Evolutionary conservation across 805 yeast species (phyloP), one percentile per base, ranked within the genome.

Genomic region (Metschnikowia santaceciliae): DNA sequence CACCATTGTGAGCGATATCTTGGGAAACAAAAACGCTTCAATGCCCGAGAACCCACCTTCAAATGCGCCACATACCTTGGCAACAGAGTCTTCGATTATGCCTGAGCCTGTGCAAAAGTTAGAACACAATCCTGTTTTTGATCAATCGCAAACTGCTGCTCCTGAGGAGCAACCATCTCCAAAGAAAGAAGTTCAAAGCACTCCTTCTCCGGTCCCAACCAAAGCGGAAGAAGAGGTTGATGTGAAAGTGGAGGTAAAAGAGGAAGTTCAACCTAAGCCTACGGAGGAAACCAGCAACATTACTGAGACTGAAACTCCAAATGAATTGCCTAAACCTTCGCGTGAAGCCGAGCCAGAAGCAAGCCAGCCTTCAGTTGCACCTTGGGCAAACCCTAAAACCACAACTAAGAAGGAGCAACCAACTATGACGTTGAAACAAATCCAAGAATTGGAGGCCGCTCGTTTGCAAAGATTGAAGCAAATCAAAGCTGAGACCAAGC

Each of bases 381-480:
- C 85, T 41, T 81, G 84, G 84, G 84, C 84, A n/a, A 53, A 61
- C 37, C 5, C 48, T 35, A 19, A 32, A 13, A 47, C 34, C 11
- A 44, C 37, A 19, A 6, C 54, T 48, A 53, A 64, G 37, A 37
- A 42, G 33, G 55, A 49, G 22, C 50, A 47, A 20, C 81, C 82
- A 11, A 61, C 67, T n/a, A 51, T 79, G 48, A 67, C 83, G 0
- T 67, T 81, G 58, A 72, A 74, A 47, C 80, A 81, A 62, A 79
- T 80, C 50, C 84, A 79, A 60, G 68, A 68, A 54, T 69, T 79
- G 50, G 79, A 78, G 53, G 76, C 76, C 32, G 80, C 77, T 58
- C 69, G 63, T 51, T 55, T 68, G 47, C 66, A 67, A 47, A 66
- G 70, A 50, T 71, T 68, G 42, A 75, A 68, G 55, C 71, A 75